Evolutionary conservation across 495 filamentous ascomycete species (phyloP).

Genomic region (Annulohypoxylon maeteangense): DNA sequence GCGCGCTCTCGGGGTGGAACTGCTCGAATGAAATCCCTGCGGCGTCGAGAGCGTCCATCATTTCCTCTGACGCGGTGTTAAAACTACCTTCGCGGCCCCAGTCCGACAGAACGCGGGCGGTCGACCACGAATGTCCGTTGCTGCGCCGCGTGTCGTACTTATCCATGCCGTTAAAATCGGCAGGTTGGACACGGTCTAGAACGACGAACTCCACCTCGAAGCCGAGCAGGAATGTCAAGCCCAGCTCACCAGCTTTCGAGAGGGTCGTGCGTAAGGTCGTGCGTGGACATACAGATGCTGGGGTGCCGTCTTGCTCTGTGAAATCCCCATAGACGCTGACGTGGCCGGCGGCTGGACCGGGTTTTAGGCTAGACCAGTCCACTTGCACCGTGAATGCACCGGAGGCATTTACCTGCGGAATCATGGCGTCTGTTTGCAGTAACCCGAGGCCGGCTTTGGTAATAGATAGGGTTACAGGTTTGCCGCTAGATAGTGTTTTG

Average conservation of each 20-base stretch:
- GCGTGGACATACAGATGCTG: slow-evolving; percentile 66
- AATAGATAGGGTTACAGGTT: slow-evolving; percentile 63
- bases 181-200: slow-evolving; percentile 56
- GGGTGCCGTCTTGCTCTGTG: slow-evolving; percentile 58
- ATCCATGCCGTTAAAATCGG: neutral
- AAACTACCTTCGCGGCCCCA: slow-evolving; percentile 44
- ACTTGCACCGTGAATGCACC: slow-evolving; percentile 72
- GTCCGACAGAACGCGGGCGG: slow-evolving; percentile 64
- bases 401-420: slow-evolving; percentile 55
- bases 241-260: slow-evolving; percentile 57
- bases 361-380: slow-evolving; percentile 67
- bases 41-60: slow-evolving; percentile 73
- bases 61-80: slow-evolving; percentile 50
- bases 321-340: slow-evolving; percentile 73
- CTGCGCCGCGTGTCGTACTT: slow-evolving; percentile 47
- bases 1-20: slow-evolving; percentile 79
- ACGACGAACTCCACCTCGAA: slow-evolving; percentile 89
- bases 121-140: slow-evolving; percentile 72
- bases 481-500: slow-evolving; percentile 63
- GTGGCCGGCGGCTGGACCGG: slow-evolving; percentile 62
- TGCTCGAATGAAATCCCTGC: slow-evolving; percentile 75
- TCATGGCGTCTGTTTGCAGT: slow-evolving; percentile 66
- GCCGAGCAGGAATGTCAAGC: slow-evolving; percentile 69
- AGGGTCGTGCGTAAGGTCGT: slow-evolving; percentile 64
- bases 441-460: slow-evolving; percentile 65